These are phyloP conservation scores for Colletotrichum navitas DNA, from an alignment of 2,329 filamentous ascomycete genomes.

Conservation along the genomic window DNA sequence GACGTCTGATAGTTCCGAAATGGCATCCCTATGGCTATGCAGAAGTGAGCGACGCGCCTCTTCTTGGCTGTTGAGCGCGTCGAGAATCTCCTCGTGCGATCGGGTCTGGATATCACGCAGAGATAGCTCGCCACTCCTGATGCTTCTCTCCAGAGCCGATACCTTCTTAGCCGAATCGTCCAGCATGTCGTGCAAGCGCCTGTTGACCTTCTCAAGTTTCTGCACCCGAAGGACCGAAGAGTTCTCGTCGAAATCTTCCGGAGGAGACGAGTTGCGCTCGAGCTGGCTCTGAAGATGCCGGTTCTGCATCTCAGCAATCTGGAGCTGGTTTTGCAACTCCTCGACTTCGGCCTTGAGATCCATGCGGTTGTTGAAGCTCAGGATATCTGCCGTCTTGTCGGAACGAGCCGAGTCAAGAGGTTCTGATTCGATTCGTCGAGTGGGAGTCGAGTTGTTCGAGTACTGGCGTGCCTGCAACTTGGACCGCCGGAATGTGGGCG, in stretches of 20 bases:
- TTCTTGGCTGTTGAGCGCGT: constrained; percentile 93
- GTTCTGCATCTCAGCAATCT: constrained; percentile 95
- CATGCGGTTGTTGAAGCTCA: constrained; percentile 88
- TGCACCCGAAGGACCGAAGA: constrained; percentile 85
- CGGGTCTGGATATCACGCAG: constrained; percentile 92
- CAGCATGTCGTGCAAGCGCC: constrained; percentile 90
- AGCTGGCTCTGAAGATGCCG: constrained; percentile 91
- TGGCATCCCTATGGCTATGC: constrained; percentile 85
- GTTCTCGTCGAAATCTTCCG: constrained; percentile 77
- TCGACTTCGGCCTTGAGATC: constrained; percentile 92
- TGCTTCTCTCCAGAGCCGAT: constrained; percentile 86
- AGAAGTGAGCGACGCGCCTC: constrained; percentile 85
- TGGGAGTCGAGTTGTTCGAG: constrained; percentile 83
- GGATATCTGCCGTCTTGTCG: constrained; percentile 85
- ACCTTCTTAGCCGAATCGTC: constrained; percentile 95
- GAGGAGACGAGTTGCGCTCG: constrained; percentile 73
- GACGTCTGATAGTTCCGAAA: constrained; percentile 86
- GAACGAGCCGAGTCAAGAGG: constrained; percentile 82
- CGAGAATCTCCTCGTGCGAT: constrained; percentile 93
- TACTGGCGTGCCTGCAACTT: constrained; percentile 69
- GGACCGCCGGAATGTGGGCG: constrained; percentile 76
- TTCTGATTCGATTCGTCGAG: constrained; percentile 76
- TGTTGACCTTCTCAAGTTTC: constrained; percentile 93
- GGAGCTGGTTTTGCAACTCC: constrained; percentile 92
- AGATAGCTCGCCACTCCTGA: constrained; percentile 88